These are phyloP conservation scores for Ophiostoma fasciatum DNA, from an alignment of 2,329 filamentous ascomycete genomes.

Conservation along the genomic window DNA sequence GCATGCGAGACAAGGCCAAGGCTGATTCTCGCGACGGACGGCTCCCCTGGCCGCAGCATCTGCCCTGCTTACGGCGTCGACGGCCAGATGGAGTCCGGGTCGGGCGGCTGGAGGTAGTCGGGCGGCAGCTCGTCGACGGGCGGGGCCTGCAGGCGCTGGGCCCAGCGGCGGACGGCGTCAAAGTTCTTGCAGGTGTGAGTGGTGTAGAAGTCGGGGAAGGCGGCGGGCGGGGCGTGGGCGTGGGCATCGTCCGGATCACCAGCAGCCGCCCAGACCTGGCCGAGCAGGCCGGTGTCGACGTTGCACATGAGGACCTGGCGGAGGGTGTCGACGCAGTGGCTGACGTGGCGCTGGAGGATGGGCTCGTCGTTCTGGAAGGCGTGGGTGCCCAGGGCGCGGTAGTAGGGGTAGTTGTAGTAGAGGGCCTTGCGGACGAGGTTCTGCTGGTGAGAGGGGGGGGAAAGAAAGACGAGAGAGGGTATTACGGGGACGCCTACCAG, in stretches of 20 bases:
- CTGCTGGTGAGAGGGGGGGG: too few relatives aligned
- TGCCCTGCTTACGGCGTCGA: neutral
- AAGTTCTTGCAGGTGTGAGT: constrained; percentile 34
- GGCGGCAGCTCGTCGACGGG: constrained; percentile 4
- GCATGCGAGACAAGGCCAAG: too few relatives aligned
- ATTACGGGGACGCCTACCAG: too few relatives aligned
- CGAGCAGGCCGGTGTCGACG: constrained; percentile 42
- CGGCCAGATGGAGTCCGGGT: neutral
- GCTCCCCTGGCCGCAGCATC: too few relatives aligned
- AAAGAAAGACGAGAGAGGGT: too few relatives aligned
- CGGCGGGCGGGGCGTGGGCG: too few relatives aligned
- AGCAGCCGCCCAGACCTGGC: constrained; percentile 43
- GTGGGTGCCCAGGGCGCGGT: constrained; percentile 31
- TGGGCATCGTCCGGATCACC: too few relatives aligned
- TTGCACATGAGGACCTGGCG: constrained; percentile 51
- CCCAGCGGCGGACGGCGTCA: constrained; percentile 27
- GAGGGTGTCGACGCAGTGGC: constrained; percentile 46
- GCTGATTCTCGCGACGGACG: too few relatives aligned
- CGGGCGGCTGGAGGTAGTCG: neutral
- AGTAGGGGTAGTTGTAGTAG: constrained; percentile 46
- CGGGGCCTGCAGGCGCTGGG: constrained; percentile 32
- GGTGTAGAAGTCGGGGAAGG: constrained; percentile 49
- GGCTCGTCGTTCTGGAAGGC: constrained; percentile 40
- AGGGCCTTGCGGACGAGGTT: constrained; percentile 43
- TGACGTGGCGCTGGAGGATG: constrained; percentile 40